Conservation (phyloP, 164 flowering plant genomes). For the Nymphaea thermarum region DNA sequence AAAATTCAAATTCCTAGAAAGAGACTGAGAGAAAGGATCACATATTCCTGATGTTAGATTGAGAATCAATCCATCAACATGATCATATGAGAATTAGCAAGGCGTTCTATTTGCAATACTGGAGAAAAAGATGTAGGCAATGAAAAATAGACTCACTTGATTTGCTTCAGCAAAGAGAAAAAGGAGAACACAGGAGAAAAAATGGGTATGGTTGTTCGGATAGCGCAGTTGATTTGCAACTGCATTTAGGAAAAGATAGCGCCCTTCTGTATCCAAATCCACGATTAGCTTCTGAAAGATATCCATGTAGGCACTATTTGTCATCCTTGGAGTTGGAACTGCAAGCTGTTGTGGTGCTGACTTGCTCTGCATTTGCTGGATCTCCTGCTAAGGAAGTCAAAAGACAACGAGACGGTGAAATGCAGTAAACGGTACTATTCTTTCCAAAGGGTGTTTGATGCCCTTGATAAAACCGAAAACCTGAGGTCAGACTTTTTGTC, state of each 20-base stretch:
- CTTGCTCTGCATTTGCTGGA: slow-evolving; percentile 70
- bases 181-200: slow-evolving; percentile 82
- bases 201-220: slow-evolving; percentile 96
- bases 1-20: not conserved
- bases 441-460: not conserved
- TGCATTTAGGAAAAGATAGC: slow-evolving; percentile 90
- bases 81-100: not conserved
- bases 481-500: too few species aligned
- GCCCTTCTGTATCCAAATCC: slow-evolving; percentile 92
- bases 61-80: too few species aligned
- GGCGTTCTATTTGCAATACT: not conserved
- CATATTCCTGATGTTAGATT: too few species aligned
- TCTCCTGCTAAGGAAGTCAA: slow-evolving; percentile 41
- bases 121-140: not conserved
- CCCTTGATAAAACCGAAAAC: too few species aligned
- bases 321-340: slow-evolving; percentile 22
- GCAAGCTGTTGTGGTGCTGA: slow-evolving; percentile 24
- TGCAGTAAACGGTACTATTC: not conserved
- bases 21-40: not conserved
- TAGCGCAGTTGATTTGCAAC: slow-evolving; percentile 93
- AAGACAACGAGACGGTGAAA: not conserved
- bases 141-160: slow-evolving; percentile 37
- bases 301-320: slow-evolving; percentile 51
- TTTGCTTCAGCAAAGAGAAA: slow-evolving; percentile 74
- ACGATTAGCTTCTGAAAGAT: slow-evolving; percentile 59